Evolutionary conservation across 2,329 filamentous ascomycete species (phyloP), one percentile per base, ranked within the genome.

Genomic region (Dactylellina haptotyla): DNA sequence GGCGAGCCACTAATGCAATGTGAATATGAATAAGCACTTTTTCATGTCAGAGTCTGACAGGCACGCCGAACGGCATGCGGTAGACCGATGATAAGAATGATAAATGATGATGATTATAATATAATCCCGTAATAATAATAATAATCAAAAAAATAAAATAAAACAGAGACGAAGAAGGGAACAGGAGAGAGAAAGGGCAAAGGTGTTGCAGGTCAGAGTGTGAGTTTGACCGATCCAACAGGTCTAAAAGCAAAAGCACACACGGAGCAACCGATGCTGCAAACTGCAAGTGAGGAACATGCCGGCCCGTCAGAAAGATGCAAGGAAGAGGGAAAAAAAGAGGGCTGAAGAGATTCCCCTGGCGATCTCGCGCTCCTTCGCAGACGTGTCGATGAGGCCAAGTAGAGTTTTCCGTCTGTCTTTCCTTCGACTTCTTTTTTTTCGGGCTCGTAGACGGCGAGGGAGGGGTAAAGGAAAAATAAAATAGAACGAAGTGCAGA

Each of bases 321-420:
- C 45, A 50, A 25, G 46, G 45, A 51, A 32, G 51, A 41, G 32
- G 32, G 25, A 34, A 28, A n/a, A 32, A 26, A 20, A 28, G 51
- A 16, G 16, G 25, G 12, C 30, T 9, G 41, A 18, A 56, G 37
- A 30, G 43, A 54, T 12, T 48, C 54, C 63, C 63, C 53, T 59
- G 63, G 63, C 63, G 63, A 67, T 67, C 63, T 32, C 16, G 45
- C 18, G 28, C 51, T 28, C n/a, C n/a, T n/a, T n/a, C n/a, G n/a
- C n/a, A n/a, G n/a, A n/a, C n/a, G n/a, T n/a, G n/a, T n/a, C n/a
- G n/a, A n/a, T n/a, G n/a, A n/a, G n/a, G n/a, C n/a, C n/a, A n/a
- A n/a, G n/a, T n/a, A n/a, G n/a, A n/a, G n/a, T n/a, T n/a, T n/a
- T n/a, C n/a, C n/a, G n/a, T n/a, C n/a, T n/a, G n/a, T n/a, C n/a